Evolutionary conservation across 768 basidiomycete genomes (phyloP).

Genomic region (Pisolithus orientalis): DNA sequence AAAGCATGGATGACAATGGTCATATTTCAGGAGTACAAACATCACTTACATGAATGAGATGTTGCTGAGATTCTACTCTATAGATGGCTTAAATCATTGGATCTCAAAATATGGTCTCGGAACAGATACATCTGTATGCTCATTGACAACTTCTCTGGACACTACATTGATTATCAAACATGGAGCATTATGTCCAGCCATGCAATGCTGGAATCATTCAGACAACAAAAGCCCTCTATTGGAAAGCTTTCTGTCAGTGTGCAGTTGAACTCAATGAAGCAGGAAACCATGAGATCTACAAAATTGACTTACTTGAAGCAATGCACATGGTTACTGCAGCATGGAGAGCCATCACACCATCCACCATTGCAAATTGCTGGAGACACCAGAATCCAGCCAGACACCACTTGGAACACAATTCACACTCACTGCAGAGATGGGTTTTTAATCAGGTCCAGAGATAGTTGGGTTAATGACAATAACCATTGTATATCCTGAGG

Average conservation of each 20-base stretch:
- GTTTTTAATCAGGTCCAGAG: too few species aligned
- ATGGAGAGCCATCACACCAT: slow-evolving; percentile 21
- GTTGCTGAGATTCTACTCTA: background rate
- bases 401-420: too few species aligned
- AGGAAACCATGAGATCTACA: slow-evolving; percentile 27
- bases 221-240: too few species aligned
- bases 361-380: slow-evolving; percentile 14
- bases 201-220: too few species aligned
- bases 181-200: too few species aligned
- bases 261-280: slow-evolving; percentile 29
- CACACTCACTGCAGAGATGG: too few species aligned
- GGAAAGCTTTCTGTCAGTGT: too few species aligned
- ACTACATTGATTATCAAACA: too few species aligned
- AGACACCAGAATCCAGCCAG: slow-evolving; percentile 1
- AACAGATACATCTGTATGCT: slow-evolving; percentile 7
- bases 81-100: slow-evolving; percentile 22
- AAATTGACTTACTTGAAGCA: slow-evolving; percentile 28
- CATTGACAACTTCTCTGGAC: too few species aligned
- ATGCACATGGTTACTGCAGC: slow-evolving; percentile 27
- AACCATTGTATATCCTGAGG: too few species aligned
- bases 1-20: slow-evolving; percentile 32
- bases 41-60: background rate
- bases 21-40: slow-evolving; percentile 29
- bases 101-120: slow-evolving; percentile 6
- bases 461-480: too few species aligned